Conservation (phyloP, 176 grass and related monocot genomes). For the Oryza meridionalis region DNA sequence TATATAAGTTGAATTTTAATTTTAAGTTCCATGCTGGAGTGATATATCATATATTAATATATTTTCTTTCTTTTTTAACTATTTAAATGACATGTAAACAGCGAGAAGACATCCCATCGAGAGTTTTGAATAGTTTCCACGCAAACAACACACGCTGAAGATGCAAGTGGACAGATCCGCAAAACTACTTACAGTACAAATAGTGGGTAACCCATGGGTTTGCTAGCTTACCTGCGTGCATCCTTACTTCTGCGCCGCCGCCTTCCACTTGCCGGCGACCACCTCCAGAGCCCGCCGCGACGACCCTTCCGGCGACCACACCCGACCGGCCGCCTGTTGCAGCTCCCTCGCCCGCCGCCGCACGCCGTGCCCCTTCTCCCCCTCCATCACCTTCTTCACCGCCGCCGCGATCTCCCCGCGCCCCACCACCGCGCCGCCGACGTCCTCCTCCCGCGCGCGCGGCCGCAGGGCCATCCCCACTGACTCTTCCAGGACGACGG, state of each 20-base stretch:
- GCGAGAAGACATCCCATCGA: too few species aligned
- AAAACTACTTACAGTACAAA: too few species aligned
- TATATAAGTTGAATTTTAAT: too few species aligned
- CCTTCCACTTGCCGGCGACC: conserved; percentile 47
- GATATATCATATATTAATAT: too few species aligned
- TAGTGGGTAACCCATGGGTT: too few species aligned
- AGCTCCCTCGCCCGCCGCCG: conserved; percentile 18
- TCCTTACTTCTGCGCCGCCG: neutral
- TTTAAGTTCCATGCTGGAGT: too few species aligned
- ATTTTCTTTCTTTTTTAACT: too few species aligned
- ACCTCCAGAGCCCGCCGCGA: conserved; percentile 26
- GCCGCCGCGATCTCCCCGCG: conserved; percentile 39
- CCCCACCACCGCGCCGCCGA: neutral
- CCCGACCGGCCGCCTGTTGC: conserved; percentile 27
- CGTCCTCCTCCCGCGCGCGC: neutral
- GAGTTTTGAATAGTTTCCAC: too few species aligned
- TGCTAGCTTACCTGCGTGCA: too few species aligned
- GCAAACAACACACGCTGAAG: too few species aligned
- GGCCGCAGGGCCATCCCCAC: conserved; percentile 39
- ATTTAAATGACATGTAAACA: too few species aligned
- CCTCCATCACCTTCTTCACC: conserved; percentile 57
- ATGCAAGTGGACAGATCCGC: accelerated
- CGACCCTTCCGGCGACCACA: conserved; percentile 39
- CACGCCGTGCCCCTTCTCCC: conserved; percentile 30
- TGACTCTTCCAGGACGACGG: conserved; percentile 32